Evolutionary conservation across 177 flowering plant genomes (phyloP).

Genomic region (Vitis hybrid): DNA sequence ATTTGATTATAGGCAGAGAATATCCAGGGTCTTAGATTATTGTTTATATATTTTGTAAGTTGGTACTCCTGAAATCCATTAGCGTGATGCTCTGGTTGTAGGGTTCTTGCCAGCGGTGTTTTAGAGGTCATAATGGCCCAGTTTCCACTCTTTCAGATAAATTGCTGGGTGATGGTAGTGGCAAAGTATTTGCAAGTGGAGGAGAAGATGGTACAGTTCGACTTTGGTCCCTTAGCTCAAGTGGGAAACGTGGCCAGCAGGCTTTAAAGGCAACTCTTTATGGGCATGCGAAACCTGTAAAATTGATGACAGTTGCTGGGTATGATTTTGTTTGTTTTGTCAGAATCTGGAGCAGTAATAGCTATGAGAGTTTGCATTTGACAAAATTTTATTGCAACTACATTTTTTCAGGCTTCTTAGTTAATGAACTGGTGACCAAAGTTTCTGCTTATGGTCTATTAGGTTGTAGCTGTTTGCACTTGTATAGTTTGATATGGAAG

Average conservation of each 20-base stretch:
- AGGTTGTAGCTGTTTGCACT: no score
- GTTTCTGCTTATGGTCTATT: no score
- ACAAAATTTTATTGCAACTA: no score
- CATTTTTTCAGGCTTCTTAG: no score
- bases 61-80: not conserved
- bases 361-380: no score
- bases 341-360: no score
- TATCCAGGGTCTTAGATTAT: not conserved
- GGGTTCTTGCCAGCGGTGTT: conserved; percentile 56
- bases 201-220: conserved; percentile 74
- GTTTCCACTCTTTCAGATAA: conserved; percentile 62
- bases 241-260: conserved; percentile 62
- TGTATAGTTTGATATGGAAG: no score
- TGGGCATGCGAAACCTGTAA: conserved; percentile 63
- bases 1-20: not conserved
- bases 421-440: no score
- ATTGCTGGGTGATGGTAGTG: conserved; percentile 43
- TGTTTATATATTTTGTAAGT: not conserved
- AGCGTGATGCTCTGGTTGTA: conserved; percentile 16
- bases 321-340: conserved; percentile 21
- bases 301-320: conserved; percentile 63
- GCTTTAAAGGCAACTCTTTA: conserved; percentile 56
- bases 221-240: conserved; percentile 68
- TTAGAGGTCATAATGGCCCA: conserved; percentile 59
- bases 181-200: conserved; percentile 70